Evolutionary conservation across 2,329 filamentous ascomycete species (phyloP).

Genomic region (Neocucurbitaria cava): DNA sequence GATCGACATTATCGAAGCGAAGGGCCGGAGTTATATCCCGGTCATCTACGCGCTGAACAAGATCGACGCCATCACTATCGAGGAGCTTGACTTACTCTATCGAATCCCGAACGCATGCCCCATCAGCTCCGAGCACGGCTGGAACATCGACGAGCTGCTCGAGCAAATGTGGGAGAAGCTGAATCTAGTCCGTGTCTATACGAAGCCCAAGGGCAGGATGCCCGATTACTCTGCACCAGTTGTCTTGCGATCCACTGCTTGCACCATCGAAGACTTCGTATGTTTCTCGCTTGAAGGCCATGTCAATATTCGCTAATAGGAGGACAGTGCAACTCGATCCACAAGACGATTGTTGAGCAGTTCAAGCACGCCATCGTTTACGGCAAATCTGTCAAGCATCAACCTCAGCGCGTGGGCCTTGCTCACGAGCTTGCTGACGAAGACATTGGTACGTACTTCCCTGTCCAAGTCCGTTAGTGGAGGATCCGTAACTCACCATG

Average conservation of each 20-base stretch:
- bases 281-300: slow-evolving; percentile 51
- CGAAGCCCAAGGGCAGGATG: slow-evolving; percentile 93
- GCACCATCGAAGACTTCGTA: slow-evolving; percentile 97
- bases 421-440: slow-evolving; percentile 92
- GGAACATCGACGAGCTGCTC: slow-evolving; percentile 97
- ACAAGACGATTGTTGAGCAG: slow-evolving; percentile 92
- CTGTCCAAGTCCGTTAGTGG: slow-evolving; percentile 12
- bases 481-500: slow-evolving; percentile 29
- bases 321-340: slow-evolving; percentile 89
- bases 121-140: slow-evolving; percentile 93
- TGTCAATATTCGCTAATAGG: slow-evolving; percentile 45
- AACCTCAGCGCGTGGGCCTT: slow-evolving; percentile 93
- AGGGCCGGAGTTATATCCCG: slow-evolving; percentile 95
- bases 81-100: slow-evolving; percentile 95
- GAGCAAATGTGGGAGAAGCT: slow-evolving; percentile 99
- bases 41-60: slow-evolving; percentile 99
- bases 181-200: slow-evolving; percentile 90
- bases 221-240: slow-evolving; percentile 94
- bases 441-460: slow-evolving; percentile 78
- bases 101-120: slow-evolving; percentile 96
- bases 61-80: slow-evolving; percentile 97
- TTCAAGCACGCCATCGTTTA: slow-evolving; percentile 97
- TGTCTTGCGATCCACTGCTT: slow-evolving; percentile 80
- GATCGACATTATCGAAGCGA: slow-evolving; percentile 94
- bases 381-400: slow-evolving; percentile 97